phyloP scores from a whole-genome alignment of 2,329 filamentous ascomycete species.

The Cryphonectria japonica region DNA sequence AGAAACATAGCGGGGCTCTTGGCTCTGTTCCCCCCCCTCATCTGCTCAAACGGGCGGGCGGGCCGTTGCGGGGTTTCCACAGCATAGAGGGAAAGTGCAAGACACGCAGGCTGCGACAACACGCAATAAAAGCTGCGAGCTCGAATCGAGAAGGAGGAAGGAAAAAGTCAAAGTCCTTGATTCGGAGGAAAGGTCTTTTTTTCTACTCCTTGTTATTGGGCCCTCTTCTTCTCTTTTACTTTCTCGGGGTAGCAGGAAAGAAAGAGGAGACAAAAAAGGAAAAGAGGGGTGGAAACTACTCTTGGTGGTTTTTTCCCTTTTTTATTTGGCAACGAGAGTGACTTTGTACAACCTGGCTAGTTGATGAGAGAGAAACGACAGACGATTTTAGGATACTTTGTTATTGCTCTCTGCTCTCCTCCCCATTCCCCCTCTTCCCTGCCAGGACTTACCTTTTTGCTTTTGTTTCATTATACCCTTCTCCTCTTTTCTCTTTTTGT shows the following conservation, averaged over 20 bases:
- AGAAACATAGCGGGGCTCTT: too few species aligned
- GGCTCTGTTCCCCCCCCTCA: too few species aligned
- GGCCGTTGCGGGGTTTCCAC: not conserved
- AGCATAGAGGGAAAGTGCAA: not conserved
- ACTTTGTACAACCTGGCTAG: not conserved
- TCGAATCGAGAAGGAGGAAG: not conserved
- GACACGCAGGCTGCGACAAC: not conserved
- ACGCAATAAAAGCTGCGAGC: not conserved
- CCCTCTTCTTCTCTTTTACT: not conserved
- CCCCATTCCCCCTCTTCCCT: not conserved
- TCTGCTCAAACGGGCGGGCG: not conserved
- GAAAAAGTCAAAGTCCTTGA: not conserved
- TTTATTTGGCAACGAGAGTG: not conserved
- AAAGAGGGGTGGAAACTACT: not conserved
- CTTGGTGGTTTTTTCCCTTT: not conserved
- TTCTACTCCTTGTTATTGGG: not conserved
- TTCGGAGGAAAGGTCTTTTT: not conserved
- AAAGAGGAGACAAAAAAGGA: not conserved
- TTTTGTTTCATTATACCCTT: not conserved
- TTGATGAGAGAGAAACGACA: not conserved
- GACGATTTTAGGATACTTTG: not conserved
- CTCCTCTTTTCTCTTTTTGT: not conserved
- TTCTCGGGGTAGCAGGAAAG: not conserved
- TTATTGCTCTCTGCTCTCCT: not conserved
- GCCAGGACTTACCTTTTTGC: not conserved